Base-by-base conservation (phyloP, 768 basidiomycete genomes). In the Pholiota conissans region DNA sequence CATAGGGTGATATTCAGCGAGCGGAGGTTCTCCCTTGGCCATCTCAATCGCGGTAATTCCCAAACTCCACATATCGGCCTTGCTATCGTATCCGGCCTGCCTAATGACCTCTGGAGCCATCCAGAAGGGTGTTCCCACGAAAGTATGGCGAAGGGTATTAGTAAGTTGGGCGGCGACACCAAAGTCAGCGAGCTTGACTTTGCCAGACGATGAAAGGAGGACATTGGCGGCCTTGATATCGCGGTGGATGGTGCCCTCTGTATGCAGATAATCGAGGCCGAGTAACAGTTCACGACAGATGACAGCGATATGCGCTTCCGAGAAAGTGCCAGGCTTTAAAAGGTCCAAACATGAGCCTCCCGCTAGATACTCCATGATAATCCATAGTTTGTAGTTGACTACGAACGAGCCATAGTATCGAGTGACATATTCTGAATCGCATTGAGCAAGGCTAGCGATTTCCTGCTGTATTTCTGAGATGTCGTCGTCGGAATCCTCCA, bases 151-250 rank as follows among this genome's bases (percentile, higher is more conserved):
- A 49, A 96, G 79, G 0, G 95, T 96, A 72, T 82, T 93, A 37
- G 95, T 95, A 59, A 99, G 85, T 69, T 98, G 95, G 1, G 97
- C 97, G 6, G 97, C 96, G 22, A 99, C 97, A 61, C 97, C 97
- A 67, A 99, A 98, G 71, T 99, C 97, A 20, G 96, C 96, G 8
- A 99, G 86, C 72, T 99, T 98, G 71, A 98, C 96, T 70, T 88
- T 91, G 28, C 97, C 97, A 0, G 85, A 84, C 3, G 91, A 90
- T 3, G 93, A 93, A 26, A 98, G 83, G 5, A 98, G 80, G 53
- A 99, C 83, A 66, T 99, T 99, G 39, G 96, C 96, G 1, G 96
- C 97, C 70, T 99, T 99, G 81, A 99, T 98, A 67, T 99, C 97
- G 46, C 97, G 89, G 73, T 99, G 97, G 58, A 99, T 98, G 59